Evolutionary conservation across 2,329 filamentous ascomycete genomes (phyloP).

Genomic region (Verticillium dahliae): DNA sequence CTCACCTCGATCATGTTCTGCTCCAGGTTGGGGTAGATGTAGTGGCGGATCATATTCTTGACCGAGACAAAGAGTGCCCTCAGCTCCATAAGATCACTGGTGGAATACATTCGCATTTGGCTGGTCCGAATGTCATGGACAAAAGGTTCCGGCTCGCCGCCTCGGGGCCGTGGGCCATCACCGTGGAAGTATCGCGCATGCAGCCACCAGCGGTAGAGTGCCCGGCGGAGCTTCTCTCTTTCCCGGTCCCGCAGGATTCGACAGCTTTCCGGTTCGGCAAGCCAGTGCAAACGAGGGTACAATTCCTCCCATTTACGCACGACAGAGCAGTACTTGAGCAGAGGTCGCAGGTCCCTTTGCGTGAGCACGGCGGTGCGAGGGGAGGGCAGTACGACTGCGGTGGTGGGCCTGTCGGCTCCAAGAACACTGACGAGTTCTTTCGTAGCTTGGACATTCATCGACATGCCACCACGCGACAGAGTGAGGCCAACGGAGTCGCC

Average conservation of each 20-base stretch:
- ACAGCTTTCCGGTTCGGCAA: slow-evolving; percentile 35
- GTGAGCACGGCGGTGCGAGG: slow-evolving; percentile 21
- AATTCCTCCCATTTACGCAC: slow-evolving; percentile 30
- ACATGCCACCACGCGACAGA: slow-evolving; percentile 5
- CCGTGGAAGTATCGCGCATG: slow-evolving; percentile 47
- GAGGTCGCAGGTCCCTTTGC: slow-evolving; percentile 22
- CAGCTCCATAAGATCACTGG: slow-evolving; percentile 36
- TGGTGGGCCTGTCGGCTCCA: neutral
- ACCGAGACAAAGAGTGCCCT: slow-evolving; percentile 38
- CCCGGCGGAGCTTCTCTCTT: slow-evolving; percentile 38
- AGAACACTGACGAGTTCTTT: neutral
- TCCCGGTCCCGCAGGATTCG: slow-evolving; percentile 37
- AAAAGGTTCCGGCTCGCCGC: slow-evolving; percentile 29
- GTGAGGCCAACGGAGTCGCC: slow-evolving; percentile 21
- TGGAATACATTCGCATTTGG: slow-evolving; percentile 36
- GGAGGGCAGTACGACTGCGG: neutral
- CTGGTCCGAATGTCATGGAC: slow-evolving; percentile 33
- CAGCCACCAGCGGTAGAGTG: slow-evolving; percentile 48
- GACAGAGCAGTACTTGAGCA: slow-evolving; percentile 27
- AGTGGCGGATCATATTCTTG: slow-evolving; percentile 34
- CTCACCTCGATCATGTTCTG: slow-evolving; percentile 27
- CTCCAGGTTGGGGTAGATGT: slow-evolving; percentile 39
- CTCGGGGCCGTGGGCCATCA: slow-evolving; percentile 27
- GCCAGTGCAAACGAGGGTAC: slow-evolving; percentile 39
- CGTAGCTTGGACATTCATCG: neutral